Evolutionary conservation across 495 filamentous ascomycete genomes (phyloP).

Genomic region (Aspergillus sclerotiicarbonarius): DNA sequence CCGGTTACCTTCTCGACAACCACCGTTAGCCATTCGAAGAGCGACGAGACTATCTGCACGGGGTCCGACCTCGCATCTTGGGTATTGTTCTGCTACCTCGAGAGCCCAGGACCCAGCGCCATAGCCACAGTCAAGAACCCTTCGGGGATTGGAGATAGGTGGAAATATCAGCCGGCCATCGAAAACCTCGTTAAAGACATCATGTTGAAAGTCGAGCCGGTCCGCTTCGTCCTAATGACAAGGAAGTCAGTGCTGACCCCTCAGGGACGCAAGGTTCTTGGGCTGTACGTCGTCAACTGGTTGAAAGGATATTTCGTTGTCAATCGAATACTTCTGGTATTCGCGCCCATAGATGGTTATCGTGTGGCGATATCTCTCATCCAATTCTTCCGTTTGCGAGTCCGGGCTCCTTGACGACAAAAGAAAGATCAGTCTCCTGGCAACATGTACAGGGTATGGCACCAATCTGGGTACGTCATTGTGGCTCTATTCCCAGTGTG

Average conservation of each 20-base stretch:
- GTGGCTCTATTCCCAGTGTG: constrained; percentile 11
- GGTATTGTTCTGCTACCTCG: constrained; percentile 64
- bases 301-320: constrained; percentile 69
- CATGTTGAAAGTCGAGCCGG: constrained; percentile 67
- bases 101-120: constrained; percentile 63
- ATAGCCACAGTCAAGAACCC: constrained; percentile 76
- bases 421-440: constrained; percentile 19
- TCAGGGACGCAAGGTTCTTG: not conserved
- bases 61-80: constrained; percentile 64
- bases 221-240: constrained; percentile 71
- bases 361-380: constrained; percentile 60
- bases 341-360: constrained; percentile 64
- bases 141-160: constrained; percentile 59
- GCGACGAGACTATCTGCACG: not conserved
- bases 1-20: constrained; percentile 64
- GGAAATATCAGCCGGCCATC: constrained; percentile 78
- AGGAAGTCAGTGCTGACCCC: constrained; percentile 15
- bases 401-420: constrained; percentile 43
- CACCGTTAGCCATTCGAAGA: constrained; percentile 17
- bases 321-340: constrained; percentile 73
- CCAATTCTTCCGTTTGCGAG: constrained; percentile 53
- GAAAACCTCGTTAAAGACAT: constrained; percentile 69
- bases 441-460: constrained; percentile 7
- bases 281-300: constrained; percentile 81
- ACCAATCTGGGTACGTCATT: constrained; percentile 36